Evolutionary conservation across 169 alveolate species (phyloP), one percentile per base, ranked within the genome.

Genomic region (Plasmodium malariae): DNA sequence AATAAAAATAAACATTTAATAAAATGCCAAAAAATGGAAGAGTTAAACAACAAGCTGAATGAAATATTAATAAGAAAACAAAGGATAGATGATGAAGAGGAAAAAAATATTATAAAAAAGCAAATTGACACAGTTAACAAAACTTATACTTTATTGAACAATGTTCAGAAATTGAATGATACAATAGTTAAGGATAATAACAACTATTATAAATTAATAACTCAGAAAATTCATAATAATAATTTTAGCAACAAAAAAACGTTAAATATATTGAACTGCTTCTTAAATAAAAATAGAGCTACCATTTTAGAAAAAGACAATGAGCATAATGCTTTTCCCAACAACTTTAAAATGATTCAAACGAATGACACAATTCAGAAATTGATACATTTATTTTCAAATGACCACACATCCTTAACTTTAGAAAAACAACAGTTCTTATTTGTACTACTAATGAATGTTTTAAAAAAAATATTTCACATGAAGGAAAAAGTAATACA

Each of bases 31-130:
- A 80, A 80, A 80, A 80, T 80, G 90, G 90, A 80, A 67, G 63
- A 80, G 26, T 43, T 80, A 60, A 80, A 80, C 26, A 55, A 71
- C n/a, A 80, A 65, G 45, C 62, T 80, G 4, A 80, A 80, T 45
- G 85, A 80, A 65, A 80, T 80, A 80, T 40, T 80, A 43, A 48
- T 80, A 80, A 48, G 72, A 36, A 80, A 80, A 59, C 90, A 80
- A 80, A 80, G 67, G 37, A 80, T 80, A 49, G 90, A 80, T 54
- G 83, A 80, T 80, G 80, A 80, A 49, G 90, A 80, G 40, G 85
- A 80, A 26, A 80, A 80, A 65, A 32, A 55, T 36, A 71, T 80
- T 3, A 65, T 80, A 80, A 68, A 51, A 65, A 80, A 67, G 26
- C 85, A 80, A 65, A 80, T 80, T 6, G 55, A 80, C 12, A 80